Conservation (phyloP, 78 protist species). For the Thecamonas trahens region DNA sequence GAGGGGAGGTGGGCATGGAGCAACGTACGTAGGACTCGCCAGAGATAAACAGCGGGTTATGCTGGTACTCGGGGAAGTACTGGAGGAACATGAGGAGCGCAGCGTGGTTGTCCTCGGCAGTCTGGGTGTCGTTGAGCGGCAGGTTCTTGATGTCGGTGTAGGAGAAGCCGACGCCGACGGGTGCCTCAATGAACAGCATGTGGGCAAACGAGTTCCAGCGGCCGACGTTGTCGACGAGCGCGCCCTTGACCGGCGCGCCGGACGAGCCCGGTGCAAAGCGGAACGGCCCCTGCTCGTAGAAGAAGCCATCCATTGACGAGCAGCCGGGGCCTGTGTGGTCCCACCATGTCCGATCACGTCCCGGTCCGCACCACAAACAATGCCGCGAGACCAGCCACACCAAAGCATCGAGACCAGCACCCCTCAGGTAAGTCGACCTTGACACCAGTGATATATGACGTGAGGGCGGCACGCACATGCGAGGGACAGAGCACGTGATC, state of each 20-base stretch:
- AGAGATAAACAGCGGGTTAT: too few relatives aligned
- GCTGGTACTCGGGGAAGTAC: conserved; percentile 14
- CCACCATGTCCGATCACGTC: too few relatives aligned
- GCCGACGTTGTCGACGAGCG: too few relatives aligned
- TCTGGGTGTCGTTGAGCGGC: conserved; percentile 13
- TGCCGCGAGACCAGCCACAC: too few relatives aligned
- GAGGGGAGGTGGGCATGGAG: too few relatives aligned
- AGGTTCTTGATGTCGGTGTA: conserved; percentile 10
- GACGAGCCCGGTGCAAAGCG: neutral
- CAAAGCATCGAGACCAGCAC: too few relatives aligned
- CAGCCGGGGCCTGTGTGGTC: conserved; percentile 76
- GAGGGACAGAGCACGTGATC: too few relatives aligned
- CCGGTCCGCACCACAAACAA: too few relatives aligned
- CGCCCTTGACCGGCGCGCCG: conserved; percentile 8
- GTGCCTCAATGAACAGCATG: conserved; percentile 46
- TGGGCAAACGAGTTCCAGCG: conserved; percentile 37
- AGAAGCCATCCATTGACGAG: conserved; percentile 16
- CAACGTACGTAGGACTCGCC: too few relatives aligned
- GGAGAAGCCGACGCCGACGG: conserved; percentile 69
- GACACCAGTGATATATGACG: too few relatives aligned
- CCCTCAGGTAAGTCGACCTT: too few relatives aligned
- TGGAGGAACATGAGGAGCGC: conserved; percentile 10
- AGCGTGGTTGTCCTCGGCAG: conserved; percentile 31
- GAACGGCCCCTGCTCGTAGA: conserved; percentile 49
- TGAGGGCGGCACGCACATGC: too few relatives aligned